These are phyloP conservation scores for Rosa chinensis DNA, from an alignment of 306 rosid genomes.

Conservation along the genomic window DNA sequence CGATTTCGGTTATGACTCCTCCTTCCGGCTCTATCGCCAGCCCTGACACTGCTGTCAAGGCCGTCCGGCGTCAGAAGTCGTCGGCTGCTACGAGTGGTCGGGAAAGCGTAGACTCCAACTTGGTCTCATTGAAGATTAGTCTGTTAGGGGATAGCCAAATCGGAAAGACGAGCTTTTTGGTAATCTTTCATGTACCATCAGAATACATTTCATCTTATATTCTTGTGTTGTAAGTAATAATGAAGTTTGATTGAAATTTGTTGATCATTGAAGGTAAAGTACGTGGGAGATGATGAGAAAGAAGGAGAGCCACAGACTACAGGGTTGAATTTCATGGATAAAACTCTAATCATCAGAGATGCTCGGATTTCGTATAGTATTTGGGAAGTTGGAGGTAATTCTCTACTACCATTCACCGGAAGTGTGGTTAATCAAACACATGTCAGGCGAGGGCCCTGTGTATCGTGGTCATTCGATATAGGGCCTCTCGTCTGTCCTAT, in stretches of 20 bases:
- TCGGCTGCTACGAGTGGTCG: not conserved
- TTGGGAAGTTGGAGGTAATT: constrained; percentile 91
- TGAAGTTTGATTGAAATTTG: not conserved
- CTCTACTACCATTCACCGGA: not conserved
- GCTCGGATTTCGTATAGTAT: constrained; percentile 82
- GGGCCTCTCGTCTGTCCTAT: not conserved
- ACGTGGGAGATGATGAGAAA: constrained; percentile 58
- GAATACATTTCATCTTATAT: not conserved
- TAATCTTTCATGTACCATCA: not conserved
- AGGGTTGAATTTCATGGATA: constrained; percentile 64
- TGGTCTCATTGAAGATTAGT: constrained; percentile 82
- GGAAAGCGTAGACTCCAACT: constrained; percentile 47
- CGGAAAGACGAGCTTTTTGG: constrained; percentile 94
- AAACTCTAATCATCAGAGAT: constrained; percentile 64
- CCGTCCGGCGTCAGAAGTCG: constrained; percentile 4
- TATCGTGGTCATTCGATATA: not conserved
- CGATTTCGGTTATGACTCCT: constrained; percentile 25
- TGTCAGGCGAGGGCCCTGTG: not conserved
- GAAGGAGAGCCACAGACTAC: constrained; percentile 22
- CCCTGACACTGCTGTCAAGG: not conserved
- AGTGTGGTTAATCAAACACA: not conserved
- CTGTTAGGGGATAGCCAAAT: constrained; percentile 80
- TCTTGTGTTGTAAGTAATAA: not conserved
- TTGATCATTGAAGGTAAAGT: constrained; percentile 56
- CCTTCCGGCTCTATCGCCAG: not conserved